Evolutionary conservation across 257 asterid genomes (phyloP).

Genomic region (Fraxinus americana): DNA sequence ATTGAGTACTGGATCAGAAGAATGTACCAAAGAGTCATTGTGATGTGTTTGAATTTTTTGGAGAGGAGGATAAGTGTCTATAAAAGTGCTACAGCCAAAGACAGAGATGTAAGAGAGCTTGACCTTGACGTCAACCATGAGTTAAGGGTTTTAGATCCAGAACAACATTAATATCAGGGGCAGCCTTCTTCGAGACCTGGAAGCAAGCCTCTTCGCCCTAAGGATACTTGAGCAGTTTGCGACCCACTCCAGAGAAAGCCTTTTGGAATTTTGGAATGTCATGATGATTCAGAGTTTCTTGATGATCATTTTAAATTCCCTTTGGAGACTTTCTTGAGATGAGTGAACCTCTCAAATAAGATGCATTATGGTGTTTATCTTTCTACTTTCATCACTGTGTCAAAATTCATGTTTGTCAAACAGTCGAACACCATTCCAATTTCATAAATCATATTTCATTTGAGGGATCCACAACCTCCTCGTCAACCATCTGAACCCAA

Average conservation of each 20-base stretch:
- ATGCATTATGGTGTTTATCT: conserved; percentile 12
- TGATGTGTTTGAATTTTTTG: conserved; percentile 23
- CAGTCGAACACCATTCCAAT: conserved; percentile 36
- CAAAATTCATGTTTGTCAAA: conserved; percentile 62
- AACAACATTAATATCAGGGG: conserved; percentile 11
- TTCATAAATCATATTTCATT: conserved; percentile 31
- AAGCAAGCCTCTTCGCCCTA: conserved; percentile 19
- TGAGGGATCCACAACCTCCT: conserved; percentile 34
- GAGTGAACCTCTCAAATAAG: conserved; percentile 23
- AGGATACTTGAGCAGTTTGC: conserved; percentile 34
- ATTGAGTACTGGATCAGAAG: conserved; percentile 22
- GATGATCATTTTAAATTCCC: conserved; percentile 8
- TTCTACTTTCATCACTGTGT: conserved; percentile 38
- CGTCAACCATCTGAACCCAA: conserved; percentile 27
- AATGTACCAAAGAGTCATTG: conserved; percentile 23
- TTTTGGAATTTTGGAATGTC: conserved; percentile 17
- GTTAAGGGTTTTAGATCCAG: neutral
- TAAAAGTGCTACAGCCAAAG: conserved; percentile 29
- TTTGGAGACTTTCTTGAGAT: neutral
- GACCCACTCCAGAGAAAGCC: conserved; percentile 42
- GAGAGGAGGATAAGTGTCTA: conserved; percentile 33
- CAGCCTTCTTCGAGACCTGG: conserved; percentile 29
- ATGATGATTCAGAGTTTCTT: neutral
- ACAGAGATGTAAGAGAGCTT: conserved; percentile 33
- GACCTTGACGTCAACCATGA: conserved; percentile 23